phyloP scores from a whole-genome alignment of 495 filamentous ascomycete species.

The Jackrogersella minutella region DNA sequence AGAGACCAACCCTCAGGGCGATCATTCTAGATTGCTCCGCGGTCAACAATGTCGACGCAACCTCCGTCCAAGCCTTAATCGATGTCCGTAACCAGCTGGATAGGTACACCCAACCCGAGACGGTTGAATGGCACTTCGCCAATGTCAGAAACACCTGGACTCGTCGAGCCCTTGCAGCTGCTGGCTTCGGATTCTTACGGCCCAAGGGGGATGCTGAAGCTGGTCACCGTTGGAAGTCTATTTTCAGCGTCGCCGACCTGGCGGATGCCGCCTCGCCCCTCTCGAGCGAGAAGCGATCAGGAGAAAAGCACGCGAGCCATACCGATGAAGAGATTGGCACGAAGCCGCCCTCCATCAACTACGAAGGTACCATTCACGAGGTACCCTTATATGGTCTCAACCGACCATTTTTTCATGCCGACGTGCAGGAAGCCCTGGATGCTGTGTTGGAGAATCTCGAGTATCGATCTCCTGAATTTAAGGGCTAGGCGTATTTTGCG shows the following conservation, averaged over 20 bases:
- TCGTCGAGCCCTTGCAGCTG: slow-evolving; percentile 55
- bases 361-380: slow-evolving; percentile 24
- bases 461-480: slow-evolving; percentile 25
- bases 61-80: slow-evolving; percentile 57
- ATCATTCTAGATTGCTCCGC: slow-evolving; percentile 60
- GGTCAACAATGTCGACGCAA: slow-evolving; percentile 59
- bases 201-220: slow-evolving; percentile 35
- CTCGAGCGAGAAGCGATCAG: slow-evolving; percentile 4
- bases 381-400: slow-evolving; percentile 57
- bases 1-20: slow-evolving; percentile 54
- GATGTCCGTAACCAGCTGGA: slow-evolving; percentile 59
- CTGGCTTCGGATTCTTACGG: slow-evolving; percentile 55
- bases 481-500: neutral
- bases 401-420: slow-evolving; percentile 62
- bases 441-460: slow-evolving; percentile 75
- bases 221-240: slow-evolving; percentile 36
- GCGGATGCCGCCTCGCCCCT: slow-evolving; percentile 35
- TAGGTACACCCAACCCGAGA: slow-evolving; percentile 57
- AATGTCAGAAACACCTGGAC: slow-evolving; percentile 59
- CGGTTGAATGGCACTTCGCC: slow-evolving; percentile 62
- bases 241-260: slow-evolving; percentile 40
- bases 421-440: slow-evolving; percentile 83
- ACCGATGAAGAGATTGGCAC: slow-evolving; percentile 26
- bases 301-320: slow-evolving; percentile 12
- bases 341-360: slow-evolving; percentile 5